phyloP scores from a whole-genome alignment of 2,329 filamentous ascomycete genomes.

The Xylariaceae sp. region DNA sequence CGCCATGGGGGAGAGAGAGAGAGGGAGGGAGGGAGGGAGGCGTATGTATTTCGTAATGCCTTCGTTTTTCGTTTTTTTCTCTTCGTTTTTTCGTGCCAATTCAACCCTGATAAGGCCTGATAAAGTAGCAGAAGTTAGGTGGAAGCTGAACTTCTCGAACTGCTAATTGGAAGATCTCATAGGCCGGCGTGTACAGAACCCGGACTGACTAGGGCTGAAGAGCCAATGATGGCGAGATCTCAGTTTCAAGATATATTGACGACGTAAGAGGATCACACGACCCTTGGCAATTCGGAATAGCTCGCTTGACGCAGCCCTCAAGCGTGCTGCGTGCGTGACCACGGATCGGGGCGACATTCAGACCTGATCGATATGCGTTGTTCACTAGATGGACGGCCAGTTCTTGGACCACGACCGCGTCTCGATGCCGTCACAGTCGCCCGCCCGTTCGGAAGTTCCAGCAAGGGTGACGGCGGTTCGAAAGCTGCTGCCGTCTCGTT shows the following conservation, averaged over 20 bases:
- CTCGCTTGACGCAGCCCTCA: neutral
- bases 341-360: neutral
- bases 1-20: neutral
- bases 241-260: neutral
- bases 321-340: neutral
- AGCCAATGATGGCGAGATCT: neutral
- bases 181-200: too few relatives aligned
- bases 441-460: constrained; percentile 7
- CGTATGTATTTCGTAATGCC: neutral
- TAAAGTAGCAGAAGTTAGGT: too few relatives aligned
- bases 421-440: neutral
- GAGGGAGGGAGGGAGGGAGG: neutral
- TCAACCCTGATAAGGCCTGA: too few relatives aligned
- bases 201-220: neutral
- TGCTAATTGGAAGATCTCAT: too few relatives aligned
- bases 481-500: neutral
- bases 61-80: too few relatives aligned
- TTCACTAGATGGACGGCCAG: neutral
- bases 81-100: too few relatives aligned
- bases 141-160: too few relatives aligned
- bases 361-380: neutral
- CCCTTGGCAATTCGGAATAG: neutral
- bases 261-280: neutral
- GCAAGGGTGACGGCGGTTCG: neutral
- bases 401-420: neutral